Base-by-base conservation (phyloP, 2,329 filamentous ascomycete species). In the Emydomyces testavorans region DNA sequence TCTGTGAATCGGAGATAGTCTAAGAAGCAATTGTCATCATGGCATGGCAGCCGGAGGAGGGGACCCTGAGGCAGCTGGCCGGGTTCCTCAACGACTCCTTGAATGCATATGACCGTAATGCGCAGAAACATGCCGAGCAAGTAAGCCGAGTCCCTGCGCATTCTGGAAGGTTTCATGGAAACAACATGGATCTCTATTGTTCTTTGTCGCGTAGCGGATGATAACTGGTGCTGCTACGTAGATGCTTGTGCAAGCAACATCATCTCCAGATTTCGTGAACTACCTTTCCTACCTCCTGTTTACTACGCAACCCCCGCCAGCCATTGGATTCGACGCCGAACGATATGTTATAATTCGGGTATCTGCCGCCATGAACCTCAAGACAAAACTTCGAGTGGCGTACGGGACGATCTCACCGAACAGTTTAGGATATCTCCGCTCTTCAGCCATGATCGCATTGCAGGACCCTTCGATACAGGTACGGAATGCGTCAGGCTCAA, bases 201-300 rank as follows among this genome's bases (percentile, higher is more conserved):
- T 36, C 37, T 29, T 36, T 20, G 8, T 37, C 11, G 18, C 11
- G 26, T 20, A 32, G 11, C 32, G 31, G 20, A 28, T 16, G 35
- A 15, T 7, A 40, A 28, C 18, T 32, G 8, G 28, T 10, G 7
- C 13, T 18, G 18, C 28, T 20, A 21, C 16, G 49, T 59, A 96
- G 92, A 93, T 96, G 86, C 85, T 98, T 58, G 75, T 79, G 56
- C 85, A 94, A 70, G 92, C 90, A 52, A 93, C 86, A 64, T 71
- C 75, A 45, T 92, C 85, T 8, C 89, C 89, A 41, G 90, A 96
- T 65, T 85, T 95, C 72, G 90, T 93, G 72, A 96, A 96, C 70
- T 98, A 98, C 67, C 80, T 98, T 37, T 85, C 86, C 57, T 95
- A 85, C 67, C 78, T 98, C 53, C 86, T 94, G 67, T 86, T 85